Evolutionary conservation across 495 filamentous ascomycete species (phyloP).

Genomic region (Stereocaulon alpinum): DNA sequence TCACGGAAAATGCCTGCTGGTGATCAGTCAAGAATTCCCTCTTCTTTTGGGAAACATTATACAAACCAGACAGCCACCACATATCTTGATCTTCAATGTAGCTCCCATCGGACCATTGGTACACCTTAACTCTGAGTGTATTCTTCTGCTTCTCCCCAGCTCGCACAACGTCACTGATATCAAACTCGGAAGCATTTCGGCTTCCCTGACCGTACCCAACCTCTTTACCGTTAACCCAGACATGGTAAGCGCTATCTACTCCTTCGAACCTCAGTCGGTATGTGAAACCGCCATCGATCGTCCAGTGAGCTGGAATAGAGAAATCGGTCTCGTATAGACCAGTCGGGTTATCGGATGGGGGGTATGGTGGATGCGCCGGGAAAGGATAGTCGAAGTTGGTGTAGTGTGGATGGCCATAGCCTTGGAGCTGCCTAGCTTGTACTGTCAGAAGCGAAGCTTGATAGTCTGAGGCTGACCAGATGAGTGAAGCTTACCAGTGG

Average conservation of each 20-base stretch:
- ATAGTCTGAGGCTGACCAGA: too few relatives aligned
- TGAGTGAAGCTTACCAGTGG: background rate
- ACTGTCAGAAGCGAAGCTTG: background rate
- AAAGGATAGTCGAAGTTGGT: conserved; percentile 56
- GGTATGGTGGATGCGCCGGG: conserved; percentile 46
- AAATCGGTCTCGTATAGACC: conserved; percentile 51
- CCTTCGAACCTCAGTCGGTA: conserved; percentile 55
- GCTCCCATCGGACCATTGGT: conserved; percentile 51
- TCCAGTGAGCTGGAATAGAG: conserved; percentile 32
- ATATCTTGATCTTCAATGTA: conserved; percentile 59
- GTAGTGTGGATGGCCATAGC: conserved; percentile 53
- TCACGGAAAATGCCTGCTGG: conserved; percentile 54
- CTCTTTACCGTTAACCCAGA: conserved; percentile 49
- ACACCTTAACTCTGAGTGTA: conserved; percentile 46
- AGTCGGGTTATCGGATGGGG: conserved; percentile 50
- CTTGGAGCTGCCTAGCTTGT: conserved; percentile 50
- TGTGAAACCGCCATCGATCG: conserved; percentile 33
- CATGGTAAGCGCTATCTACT: conserved; percentile 55
- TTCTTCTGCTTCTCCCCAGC: conserved; percentile 29
- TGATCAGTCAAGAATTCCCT: conserved; percentile 26
- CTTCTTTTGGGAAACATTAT: conserved; percentile 31
- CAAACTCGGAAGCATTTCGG: conserved; percentile 53
- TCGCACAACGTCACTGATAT: conserved; percentile 39
- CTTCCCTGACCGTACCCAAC: conserved; percentile 59
- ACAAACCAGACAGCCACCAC: conserved; percentile 44